These are phyloP conservation scores for Thinopyrum elongatum DNA, from an alignment of 176 grass and related monocot genomes.

Conservation along the genomic window DNA sequence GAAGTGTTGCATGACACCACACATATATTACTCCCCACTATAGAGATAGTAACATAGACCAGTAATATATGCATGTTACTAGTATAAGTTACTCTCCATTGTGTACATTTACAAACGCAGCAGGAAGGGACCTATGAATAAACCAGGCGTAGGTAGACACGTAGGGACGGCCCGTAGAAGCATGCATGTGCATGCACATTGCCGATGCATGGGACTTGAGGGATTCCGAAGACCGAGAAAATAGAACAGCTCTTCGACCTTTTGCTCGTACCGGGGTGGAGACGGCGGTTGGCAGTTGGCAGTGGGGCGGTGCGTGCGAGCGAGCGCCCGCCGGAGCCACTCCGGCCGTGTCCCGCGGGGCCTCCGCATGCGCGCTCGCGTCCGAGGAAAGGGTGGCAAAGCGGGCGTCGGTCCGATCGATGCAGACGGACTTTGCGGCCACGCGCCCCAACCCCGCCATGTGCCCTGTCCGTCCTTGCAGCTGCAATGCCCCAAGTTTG, in stretches of 20 bases:
- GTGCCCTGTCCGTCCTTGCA: no score
- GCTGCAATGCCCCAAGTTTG: no score
- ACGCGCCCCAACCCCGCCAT: not conserved
- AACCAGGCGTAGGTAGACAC: no score
- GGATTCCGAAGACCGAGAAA: not conserved
- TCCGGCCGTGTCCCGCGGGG: slow-evolving; percentile 12
- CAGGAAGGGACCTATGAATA: no score
- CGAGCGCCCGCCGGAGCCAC: not conserved
- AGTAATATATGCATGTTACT: no score
- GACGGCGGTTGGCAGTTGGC: not conserved
- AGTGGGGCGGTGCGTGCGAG: slow-evolving; percentile 26
- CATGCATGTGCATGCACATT: not conserved
- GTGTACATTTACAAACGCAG: no score
- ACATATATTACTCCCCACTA: no score
- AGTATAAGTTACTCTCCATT: no score
- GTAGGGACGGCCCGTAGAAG: no score
- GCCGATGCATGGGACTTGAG: not conserved
- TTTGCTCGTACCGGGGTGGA: not conserved
- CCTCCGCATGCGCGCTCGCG: not conserved
- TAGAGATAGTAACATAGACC: no score
- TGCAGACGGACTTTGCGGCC: not conserved
- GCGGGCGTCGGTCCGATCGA: not conserved
- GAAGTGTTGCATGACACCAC: no score
- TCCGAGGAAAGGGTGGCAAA: not conserved
- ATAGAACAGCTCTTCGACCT: not conserved